These are phyloP conservation scores for Cynara cardunculus DNA, from an alignment of 129 eudicot genomes.

Conservation along the genomic window DNA sequence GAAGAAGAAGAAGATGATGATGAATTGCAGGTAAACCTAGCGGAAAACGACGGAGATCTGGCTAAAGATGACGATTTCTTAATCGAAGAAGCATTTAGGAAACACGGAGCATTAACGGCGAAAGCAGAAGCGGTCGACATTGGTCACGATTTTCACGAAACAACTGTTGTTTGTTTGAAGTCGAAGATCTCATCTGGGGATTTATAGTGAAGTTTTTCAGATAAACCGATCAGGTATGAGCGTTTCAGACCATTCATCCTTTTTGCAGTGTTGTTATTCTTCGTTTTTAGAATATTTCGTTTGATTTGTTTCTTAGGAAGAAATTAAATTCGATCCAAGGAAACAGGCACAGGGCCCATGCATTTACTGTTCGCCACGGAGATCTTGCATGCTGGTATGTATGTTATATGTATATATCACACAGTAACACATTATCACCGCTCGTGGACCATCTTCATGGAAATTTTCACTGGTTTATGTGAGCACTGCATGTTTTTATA, in stretches of 20 bases:
- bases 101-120: slow-evolving; percentile 41
- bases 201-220: slow-evolving; percentile 18
- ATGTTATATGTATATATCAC: slow-evolving; percentile 24
- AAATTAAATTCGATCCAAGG: slow-evolving; percentile 3
- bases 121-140: slow-evolving; percentile 72
- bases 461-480: neutral
- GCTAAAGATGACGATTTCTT: slow-evolving; percentile 35
- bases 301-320: slow-evolving; percentile 19
- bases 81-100: slow-evolving; percentile 36
- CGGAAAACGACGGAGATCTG: slow-evolving; percentile 40
- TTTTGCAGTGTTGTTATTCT: slow-evolving; percentile 16
- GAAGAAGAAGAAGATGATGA: slow-evolving; percentile 37
- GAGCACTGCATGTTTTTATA: too few relatives aligned
- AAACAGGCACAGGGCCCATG: slow-evolving; percentile 31
- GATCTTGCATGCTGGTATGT: slow-evolving; percentile 18
- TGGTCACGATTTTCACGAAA: slow-evolving; percentile 6
- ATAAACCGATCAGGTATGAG: slow-evolving; percentile 35
- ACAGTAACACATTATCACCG: slow-evolving; percentile 4
- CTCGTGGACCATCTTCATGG: neutral
- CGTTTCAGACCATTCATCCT: slow-evolving; percentile 20
- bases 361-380: slow-evolving; percentile 23
- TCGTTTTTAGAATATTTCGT: slow-evolving; percentile 11
- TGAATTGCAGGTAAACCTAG: slow-evolving; percentile 32
- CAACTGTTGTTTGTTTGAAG: neutral
- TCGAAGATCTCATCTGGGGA: neutral